A percentile compares a stretch with the other conserved stretches of the same genome.
These are phyloP conservation scores for Coniochaeta prunicola DNA, from an alignment of 2,329 filamentous ascomycete genomes.

Conservation along the genomic window DNA sequence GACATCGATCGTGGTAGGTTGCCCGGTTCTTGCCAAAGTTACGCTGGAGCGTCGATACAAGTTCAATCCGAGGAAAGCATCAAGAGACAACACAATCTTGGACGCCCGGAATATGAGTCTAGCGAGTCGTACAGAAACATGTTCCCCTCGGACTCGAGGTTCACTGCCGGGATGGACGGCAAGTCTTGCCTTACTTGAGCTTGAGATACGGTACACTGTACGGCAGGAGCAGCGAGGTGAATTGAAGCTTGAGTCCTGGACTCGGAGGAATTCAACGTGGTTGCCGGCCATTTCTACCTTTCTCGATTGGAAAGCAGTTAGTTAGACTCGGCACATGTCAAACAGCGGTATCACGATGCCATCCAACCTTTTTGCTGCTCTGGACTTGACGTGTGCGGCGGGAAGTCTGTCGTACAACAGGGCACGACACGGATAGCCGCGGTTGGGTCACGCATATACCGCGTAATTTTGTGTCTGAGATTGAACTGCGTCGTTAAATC, in stretches of 20 bases:
- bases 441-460: not conserved
- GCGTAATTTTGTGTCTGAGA: not conserved
- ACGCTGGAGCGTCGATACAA: not conserved
- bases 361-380: not conserved
- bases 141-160: not conserved
- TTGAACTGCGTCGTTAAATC: not conserved
- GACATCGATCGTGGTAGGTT: not conserved
- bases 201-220: not conserved
- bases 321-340: not conserved
- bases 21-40: not conserved
- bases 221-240: not conserved
- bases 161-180: not conserved
- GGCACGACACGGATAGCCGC: not conserved
- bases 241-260: not conserved
- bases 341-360: not conserved
- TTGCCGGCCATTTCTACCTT: not conserved
- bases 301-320: not conserved
- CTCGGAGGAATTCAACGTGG: not conserved
- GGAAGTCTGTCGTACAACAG: not conserved
- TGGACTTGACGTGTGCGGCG: not conserved
- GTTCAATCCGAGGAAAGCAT: not conserved
- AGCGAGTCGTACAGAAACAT: not conserved
- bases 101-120: not conserved
- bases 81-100: not conserved
- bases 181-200: not conserved